These are phyloP conservation scores for Trypethelium eluteriae DNA, from an alignment of 495 filamentous ascomycete species.

Conservation along the genomic window DNA sequence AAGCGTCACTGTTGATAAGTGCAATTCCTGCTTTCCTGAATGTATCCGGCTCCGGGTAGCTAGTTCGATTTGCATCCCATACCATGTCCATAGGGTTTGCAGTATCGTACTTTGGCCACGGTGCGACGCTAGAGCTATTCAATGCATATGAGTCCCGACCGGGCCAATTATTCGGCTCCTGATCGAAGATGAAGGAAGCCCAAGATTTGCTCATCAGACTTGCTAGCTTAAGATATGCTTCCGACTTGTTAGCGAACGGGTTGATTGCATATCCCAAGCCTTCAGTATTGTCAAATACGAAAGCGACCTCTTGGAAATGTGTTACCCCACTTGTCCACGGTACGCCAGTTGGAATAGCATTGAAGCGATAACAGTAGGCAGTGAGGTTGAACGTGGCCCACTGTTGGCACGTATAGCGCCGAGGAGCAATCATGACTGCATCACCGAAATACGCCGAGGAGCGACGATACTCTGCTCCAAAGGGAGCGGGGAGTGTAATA, in stretches of 20 bases:
- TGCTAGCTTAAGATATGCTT: slow-evolving; percentile 42
- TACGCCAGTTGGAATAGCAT: slow-evolving; percentile 41
- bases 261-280: slow-evolving; percentile 42
- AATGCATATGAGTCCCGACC: slow-evolving; percentile 13
- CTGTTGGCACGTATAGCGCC: slow-evolving; percentile 47
- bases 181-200: slow-evolving; percentile 47
- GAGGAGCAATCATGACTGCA: slow-evolving; percentile 48
- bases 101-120: slow-evolving; percentile 31
- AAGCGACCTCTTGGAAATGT: slow-evolving; percentile 56
- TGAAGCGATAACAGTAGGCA: slow-evolving; percentile 59
- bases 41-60: slow-evolving; percentile 43
- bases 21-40: slow-evolving; percentile 42
- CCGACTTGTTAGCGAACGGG: slow-evolving; percentile 43
- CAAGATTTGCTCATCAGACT: slow-evolving; percentile 49
- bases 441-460: slow-evolving; percentile 47
- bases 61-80: slow-evolving; percentile 45
- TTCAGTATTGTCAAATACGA: slow-evolving; percentile 52
- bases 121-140: slow-evolving; percentile 3
- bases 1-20: slow-evolving; percentile 36
- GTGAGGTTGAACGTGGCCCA: slow-evolving; percentile 42
- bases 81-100: slow-evolving; percentile 35
- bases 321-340: slow-evolving; percentile 38
- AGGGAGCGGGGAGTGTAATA: slow-evolving; percentile 20
- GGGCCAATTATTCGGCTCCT: slow-evolving; percentile 41
- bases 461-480: slow-evolving; percentile 48